Base-by-base conservation (phyloP, 495 filamentous ascomycete species). In the Lasiosphaeria ovina region DNA sequence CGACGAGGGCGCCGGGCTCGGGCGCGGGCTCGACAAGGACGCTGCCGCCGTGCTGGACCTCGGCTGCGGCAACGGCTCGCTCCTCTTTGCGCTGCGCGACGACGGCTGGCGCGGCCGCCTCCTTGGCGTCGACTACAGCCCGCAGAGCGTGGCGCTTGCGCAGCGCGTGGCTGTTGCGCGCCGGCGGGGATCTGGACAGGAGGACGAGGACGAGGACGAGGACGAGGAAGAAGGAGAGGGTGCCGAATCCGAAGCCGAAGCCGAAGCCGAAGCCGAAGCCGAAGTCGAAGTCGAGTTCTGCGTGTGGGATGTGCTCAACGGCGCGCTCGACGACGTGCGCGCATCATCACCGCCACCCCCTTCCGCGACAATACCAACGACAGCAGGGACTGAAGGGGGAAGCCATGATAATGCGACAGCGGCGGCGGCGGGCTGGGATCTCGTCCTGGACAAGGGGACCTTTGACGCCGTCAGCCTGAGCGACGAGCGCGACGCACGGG, bases 371-470 rank as follows among this genome's bases (percentile, higher is more conserved):
- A 17, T 65, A 3, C 64, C 73, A 55, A 45, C 33, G 47, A 24
- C 51, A 47, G 35, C 50, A 44, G 38, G 63, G 1, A 64, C 74
- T 54, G 69, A 38, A 32, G 35, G 17, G 32, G 6, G 45, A 24
- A 6, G 8, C 12, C 5, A 14, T 3, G 33, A 31, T 53, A 48
- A 72, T 73, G 62, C 62, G 77, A 31, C 51, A 17, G n/a, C 32
- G 71, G 64, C 24, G 24, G 24, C 24, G 60, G 71, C 65, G 9
- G 83, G 86, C 0, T 97, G 92, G 71, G 92, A 97, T 75, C 82
- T 97, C 0, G 87, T 96, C 0, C 80, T 97, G 6, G 94, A 98
- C 74, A 98, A 98, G 71, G 94, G 94, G 32, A 98, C 94, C 1
- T 98, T 97, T 75, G 94, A 98, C 79, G 94, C 94, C 3, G 85